phyloP scores from a whole-genome alignment of 345 rosid species.

The Dipteronia dyeriana region DNA sequence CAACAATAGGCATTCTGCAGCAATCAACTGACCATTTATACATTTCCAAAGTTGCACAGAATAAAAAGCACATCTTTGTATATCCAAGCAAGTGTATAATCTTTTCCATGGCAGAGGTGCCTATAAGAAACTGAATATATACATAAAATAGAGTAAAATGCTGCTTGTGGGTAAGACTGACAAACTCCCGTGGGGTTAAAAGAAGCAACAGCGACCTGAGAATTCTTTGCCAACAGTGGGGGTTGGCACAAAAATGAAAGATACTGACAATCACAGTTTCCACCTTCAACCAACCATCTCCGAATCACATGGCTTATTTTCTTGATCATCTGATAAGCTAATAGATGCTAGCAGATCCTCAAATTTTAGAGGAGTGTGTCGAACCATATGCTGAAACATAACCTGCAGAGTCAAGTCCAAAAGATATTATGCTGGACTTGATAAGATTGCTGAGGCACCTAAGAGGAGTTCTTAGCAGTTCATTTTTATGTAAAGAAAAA shows the following conservation, averaged over 20 bases:
- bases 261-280: background rate
- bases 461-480: background rate
- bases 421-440: background rate
- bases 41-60: background rate
- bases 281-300: slow-evolving; percentile 68
- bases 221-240: background rate
- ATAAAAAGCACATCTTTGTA: background rate
- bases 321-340: slow-evolving; percentile 46
- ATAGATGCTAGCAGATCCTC: slow-evolving; percentile 70
- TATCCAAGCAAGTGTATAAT: background rate
- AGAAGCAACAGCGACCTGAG: background rate
- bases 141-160: background rate
- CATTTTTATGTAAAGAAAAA: background rate
- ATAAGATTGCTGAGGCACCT: background rate
- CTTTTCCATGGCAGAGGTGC: background rate
- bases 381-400: slow-evolving; percentile 72
- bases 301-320: slow-evolving; percentile 47
- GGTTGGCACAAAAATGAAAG: background rate
- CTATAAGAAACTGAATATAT: background rate
- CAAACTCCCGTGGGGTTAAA: background rate
- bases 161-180: background rate
- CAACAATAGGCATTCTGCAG: background rate
- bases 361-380: slow-evolving; percentile 75
- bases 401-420: slow-evolving; percentile 50
- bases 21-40: background rate